phyloP scores from a whole-genome alignment of 176 grass and related monocot genomes.

The Lolium multiflorum region DNA sequence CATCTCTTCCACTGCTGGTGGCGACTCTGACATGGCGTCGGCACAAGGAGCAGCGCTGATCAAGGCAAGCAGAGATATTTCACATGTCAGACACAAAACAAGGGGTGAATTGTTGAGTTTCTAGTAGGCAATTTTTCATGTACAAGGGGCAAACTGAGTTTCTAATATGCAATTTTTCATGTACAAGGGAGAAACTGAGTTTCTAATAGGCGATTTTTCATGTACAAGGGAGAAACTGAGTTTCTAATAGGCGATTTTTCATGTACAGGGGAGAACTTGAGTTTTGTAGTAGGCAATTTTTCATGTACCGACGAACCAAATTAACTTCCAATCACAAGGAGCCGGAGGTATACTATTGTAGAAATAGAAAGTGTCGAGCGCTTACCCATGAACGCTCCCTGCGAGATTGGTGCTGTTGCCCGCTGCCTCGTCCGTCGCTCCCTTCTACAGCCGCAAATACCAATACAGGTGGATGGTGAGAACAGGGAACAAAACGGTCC shows the following conservation, averaged over 20 bases:
- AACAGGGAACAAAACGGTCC: background rate
- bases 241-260: background rate
- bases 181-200: too few relatives aligned
- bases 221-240: background rate
- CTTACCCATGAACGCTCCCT: slow-evolving; percentile 32
- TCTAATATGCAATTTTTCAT: too few relatives aligned
- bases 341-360: background rate
- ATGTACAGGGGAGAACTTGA: background rate
- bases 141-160: too few relatives aligned
- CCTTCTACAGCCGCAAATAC: slow-evolving; percentile 35
- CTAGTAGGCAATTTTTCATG: background rate
- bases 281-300: background rate
- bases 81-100: slow-evolving; percentile 4
- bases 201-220: too few relatives aligned
- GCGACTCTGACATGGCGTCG: slow-evolving; percentile 15
- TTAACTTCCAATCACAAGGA: background rate
- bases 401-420: background rate
- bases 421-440: slow-evolving; percentile 25
- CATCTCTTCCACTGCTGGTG: background rate
- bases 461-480: background rate
- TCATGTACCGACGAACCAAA: background rate
- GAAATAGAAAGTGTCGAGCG: background rate
- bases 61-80: background rate
- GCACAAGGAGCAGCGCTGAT: slow-evolving; percentile 21
- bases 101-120: background rate